Conservation (phyloP, 2,329 filamentous ascomycete genomes). For the Calonectria pauciramosa region DNA sequence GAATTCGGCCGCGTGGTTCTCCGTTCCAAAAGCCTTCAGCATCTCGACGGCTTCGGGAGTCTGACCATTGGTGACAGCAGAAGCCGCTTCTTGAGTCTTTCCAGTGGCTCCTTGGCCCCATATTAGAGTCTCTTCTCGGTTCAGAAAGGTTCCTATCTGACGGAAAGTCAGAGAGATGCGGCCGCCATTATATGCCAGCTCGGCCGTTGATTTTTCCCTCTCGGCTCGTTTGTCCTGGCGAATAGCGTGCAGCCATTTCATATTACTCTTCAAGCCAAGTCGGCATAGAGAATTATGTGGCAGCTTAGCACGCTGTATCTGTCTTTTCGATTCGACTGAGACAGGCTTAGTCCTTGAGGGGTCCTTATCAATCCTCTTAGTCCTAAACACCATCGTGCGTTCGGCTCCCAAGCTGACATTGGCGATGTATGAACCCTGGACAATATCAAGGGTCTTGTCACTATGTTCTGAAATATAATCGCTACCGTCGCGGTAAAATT, state of each 20-base stretch:
- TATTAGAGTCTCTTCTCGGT: constrained; percentile 74
- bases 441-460: constrained; percentile 96
- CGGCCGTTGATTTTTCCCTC: constrained; percentile 76
- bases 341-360: constrained; percentile 39
- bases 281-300: constrained; percentile 92
- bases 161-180: constrained; percentile 95
- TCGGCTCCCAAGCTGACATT: constrained; percentile 96
- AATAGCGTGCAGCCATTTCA: constrained; percentile 92
- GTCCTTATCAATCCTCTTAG: constrained; percentile 74
- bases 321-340: constrained; percentile 53
- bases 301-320: constrained; percentile 77
- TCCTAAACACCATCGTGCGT: constrained; percentile 89
- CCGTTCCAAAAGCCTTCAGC: constrained; percentile 83
- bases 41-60: constrained; percentile 75
- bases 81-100: constrained; percentile 74
- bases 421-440: constrained; percentile 83
- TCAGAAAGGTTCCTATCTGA: constrained; percentile 87
- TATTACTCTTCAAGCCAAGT: constrained; percentile 86
- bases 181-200: constrained; percentile 79
- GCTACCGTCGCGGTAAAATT: constrained; percentile 88
- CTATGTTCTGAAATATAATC: constrained; percentile 98
- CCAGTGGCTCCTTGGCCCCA: constrained; percentile 92
- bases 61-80: constrained; percentile 77
- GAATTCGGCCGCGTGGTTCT: constrained; percentile 82
- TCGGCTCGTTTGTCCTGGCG: constrained; percentile 83